Evolutionary conservation across 805 yeast species (phyloP).

Genomic region (Saturnispora ahearnii): DNA sequence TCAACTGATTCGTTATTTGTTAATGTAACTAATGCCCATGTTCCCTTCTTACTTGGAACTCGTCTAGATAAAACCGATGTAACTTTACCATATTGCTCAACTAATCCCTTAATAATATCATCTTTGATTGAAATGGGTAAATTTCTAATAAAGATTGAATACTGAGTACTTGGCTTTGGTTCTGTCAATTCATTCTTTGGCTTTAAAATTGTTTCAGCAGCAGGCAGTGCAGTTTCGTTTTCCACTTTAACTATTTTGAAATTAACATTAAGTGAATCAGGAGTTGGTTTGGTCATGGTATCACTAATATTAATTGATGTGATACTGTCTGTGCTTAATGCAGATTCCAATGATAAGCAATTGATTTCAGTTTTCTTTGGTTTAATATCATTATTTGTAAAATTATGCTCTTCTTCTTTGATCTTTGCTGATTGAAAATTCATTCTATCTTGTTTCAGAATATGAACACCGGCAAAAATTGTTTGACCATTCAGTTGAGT

Average conservation of each 20-base stretch:
- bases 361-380: background rate
- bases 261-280: conserved; percentile 2
- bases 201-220: background rate
- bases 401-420: background rate
- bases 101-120: conserved; percentile 18
- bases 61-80: conserved; percentile 19
- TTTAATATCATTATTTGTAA: background rate
- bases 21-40: conserved; percentile 28
- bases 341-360: background rate
- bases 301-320: background rate
- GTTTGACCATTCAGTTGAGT: conserved; percentile 17
- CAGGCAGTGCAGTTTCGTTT: background rate
- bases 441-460: conserved; percentile 23
- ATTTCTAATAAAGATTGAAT: conserved; percentile 25
- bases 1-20: conserved; percentile 22
- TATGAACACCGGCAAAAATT: conserved; percentile 24
- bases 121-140: conserved; percentile 23
- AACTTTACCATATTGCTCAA: conserved; percentile 27
- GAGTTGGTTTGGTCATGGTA: background rate
- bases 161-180: conserved; percentile 15
- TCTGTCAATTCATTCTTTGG: background rate
- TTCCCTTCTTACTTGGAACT: conserved; percentile 23
- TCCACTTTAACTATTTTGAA: conserved; percentile 2
- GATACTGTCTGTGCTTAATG: background rate
- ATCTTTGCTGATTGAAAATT: conserved; percentile 6